Evolutionary conservation across 2,329 filamentous ascomycete genomes (phyloP).

Genomic region (Sclerotiophoma versabilis): DNA sequence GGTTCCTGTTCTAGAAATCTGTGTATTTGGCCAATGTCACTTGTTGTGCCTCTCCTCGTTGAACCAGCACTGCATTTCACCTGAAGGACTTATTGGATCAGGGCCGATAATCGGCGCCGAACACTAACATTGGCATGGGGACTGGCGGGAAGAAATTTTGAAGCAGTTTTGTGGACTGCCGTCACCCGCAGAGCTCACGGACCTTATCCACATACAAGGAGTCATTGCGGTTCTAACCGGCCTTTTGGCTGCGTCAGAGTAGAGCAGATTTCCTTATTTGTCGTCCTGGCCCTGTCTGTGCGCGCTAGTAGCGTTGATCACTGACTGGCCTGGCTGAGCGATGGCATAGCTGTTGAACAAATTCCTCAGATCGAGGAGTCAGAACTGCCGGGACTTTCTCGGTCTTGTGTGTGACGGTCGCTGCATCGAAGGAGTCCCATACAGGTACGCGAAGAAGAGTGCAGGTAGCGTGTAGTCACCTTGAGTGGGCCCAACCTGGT

Average conservation of each 20-base stretch:
- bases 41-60: not conserved
- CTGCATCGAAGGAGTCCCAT: not conserved
- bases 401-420: not conserved
- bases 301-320: conserved; percentile 16
- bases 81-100: conserved; percentile 7
- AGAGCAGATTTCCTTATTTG: conserved; percentile 14
- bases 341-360: conserved; percentile 11
- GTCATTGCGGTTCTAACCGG: conserved; percentile 20
- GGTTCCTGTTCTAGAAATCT: not conserved
- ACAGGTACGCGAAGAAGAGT: not conserved
- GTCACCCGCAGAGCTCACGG: conserved; percentile 16
- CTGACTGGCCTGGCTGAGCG: conserved; percentile 8
- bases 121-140: conserved; percentile 24
- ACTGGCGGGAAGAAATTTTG: conserved; percentile 35
- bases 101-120: conserved; percentile 31
- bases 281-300: conserved; percentile 3
- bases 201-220: conserved; percentile 12
- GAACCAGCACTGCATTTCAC: conserved; percentile 3
- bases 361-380: conserved; percentile 17
- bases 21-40: not conserved
- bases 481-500: not conserved
- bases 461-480: not conserved
- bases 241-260: conserved; percentile 9
- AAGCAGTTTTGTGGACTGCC: conserved; percentile 17
- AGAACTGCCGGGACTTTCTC: not conserved